Evolutionary conservation across 2,329 filamentous ascomycete species (phyloP).

Genomic region (Lasiodiplodia gonubiensis): DNA sequence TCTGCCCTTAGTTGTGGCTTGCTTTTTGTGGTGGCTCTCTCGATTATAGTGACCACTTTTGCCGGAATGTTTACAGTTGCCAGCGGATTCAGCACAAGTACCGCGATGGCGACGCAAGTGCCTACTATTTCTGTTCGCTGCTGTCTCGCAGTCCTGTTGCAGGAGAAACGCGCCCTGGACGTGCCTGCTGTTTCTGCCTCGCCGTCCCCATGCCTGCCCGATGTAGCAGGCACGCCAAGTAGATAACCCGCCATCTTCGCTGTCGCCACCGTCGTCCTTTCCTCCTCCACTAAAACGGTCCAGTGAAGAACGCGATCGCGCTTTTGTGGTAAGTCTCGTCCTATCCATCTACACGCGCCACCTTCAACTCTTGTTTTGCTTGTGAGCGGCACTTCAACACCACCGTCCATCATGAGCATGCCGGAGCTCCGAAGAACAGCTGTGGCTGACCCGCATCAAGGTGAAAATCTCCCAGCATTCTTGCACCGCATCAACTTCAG

Average conservation of each 20-base stretch:
- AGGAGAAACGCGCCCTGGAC: neutral
- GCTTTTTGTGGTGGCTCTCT: too few species aligned
- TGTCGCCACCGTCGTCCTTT: neutral
- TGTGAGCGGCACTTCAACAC: too few species aligned
- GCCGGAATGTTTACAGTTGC: neutral
- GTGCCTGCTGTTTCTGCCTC: neutral
- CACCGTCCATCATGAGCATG: neutral
- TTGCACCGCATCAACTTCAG: slow-evolving; percentile 25
- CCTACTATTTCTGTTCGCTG: neutral
- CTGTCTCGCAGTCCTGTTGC: neutral
- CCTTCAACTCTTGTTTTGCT: neutral
- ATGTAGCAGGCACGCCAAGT: neutral
- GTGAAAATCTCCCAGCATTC: slow-evolving; percentile 14
- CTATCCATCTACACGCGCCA: neutral
- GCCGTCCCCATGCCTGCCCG: neutral
- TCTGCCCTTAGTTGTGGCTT: neutral
- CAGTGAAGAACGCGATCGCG: neutral
- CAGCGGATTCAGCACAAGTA: neutral
- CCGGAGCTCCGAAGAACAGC: neutral
- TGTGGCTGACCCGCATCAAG: neutral
- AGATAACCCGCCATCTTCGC: neutral
- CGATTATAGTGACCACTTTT: neutral
- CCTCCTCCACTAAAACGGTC: neutral
- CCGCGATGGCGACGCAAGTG: neutral
- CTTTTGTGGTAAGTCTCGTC: neutral